Evolutionary conservation across 257 asterid species (phyloP), one percentile per base, ranked within the genome.

Genomic region (Ballota nigra): DNA sequence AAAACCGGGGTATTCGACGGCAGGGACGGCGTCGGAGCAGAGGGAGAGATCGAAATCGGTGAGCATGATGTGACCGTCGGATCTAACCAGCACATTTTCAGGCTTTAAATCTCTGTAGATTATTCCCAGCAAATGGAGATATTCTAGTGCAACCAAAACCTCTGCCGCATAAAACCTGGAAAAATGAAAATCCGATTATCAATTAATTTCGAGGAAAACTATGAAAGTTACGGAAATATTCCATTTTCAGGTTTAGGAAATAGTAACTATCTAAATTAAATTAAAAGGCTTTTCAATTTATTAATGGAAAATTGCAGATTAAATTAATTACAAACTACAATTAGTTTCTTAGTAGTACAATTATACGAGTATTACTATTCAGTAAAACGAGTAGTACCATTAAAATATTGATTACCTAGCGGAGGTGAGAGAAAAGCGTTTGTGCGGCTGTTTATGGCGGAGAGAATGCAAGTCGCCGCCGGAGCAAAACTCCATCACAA

Each of bases 51-150:
- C 97, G 66, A 91, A 91, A 43, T 91, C 97, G 24, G 96, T 91
- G 59, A 91, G 83, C 97, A 91, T 87, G 66, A 91, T 87, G 80
- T 91, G 97, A 28, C 97, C 97, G 84, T 91, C 97, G 18, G 96
- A 85, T 83, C 96, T 73, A 13, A 92, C 96, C 18, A 92, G 68
- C 72, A 92, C 96, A 71, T 92, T 92, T 81, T 92, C 98, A 0
- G 98, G 98, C 83, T 92, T 92, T 4, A 92, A 72, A 63, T 92
- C 97, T 67, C 98, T 82, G 92, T 89, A 92, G 64, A 92, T 89
- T 66, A 91, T 87, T 70, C 97, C 97, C 74, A 91, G 65, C 97
- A 91, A 82, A 72, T 91, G 97, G 9, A 91, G 86, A 63, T 91
- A 91, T 63, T 91, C 97, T n/a, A 91, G 38, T 5, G 97, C 97